Base-by-base conservation (phyloP, 2,329 filamentous ascomycete genomes). In the Fusarium chuoi region DNA sequence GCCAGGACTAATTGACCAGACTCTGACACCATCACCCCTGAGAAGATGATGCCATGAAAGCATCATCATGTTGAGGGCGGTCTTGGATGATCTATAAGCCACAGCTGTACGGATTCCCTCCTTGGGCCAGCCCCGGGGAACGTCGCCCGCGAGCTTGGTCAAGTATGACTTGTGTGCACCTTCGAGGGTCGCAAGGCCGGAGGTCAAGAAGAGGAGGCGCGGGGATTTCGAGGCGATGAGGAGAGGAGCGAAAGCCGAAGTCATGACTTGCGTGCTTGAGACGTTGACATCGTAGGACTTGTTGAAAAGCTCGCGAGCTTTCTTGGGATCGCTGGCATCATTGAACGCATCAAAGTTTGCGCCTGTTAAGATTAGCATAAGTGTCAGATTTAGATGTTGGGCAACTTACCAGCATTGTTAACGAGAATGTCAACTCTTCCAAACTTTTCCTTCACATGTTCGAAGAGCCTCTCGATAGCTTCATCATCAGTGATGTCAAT, bases 401-500 rank as follows among this genome's bases (percentile, higher is more conserved):
- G 18, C 24, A 24, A 64, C 77, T 17, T 79, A 84, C 87, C 89
- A 1, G 86, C 89, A 61, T 91, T 91, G 79, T 90, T 90, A 65
- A 91, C 78, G 1, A 91, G 82, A 4, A 82, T 79, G 56, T 91
- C 89, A 6, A 91, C 44, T 18, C 78, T 82, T 57, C 85, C 86
- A 68, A 82, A 82, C 20, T 80, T 81, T n/a, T 76, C 68, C 24
- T 81, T 52, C 22, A 91, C 80, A 2, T 80, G 63, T 33, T 85
- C 80, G 65, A 84, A 84, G 0, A 86, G 86, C 6, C 78, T 77
- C 6, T 83, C 70, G 67, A 91, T 89, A 0, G 87, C 89, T 1
- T 81, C 78, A 75, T 91, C 89, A 24, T 84, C 83, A 44, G 82
- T 80, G 24, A 91, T 80, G 75, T 92, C 89, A 54, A 91, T 78